phyloP scores from a whole-genome alignment of 75 land plant genomes.

The Cryptomeria japonica region DNA sequence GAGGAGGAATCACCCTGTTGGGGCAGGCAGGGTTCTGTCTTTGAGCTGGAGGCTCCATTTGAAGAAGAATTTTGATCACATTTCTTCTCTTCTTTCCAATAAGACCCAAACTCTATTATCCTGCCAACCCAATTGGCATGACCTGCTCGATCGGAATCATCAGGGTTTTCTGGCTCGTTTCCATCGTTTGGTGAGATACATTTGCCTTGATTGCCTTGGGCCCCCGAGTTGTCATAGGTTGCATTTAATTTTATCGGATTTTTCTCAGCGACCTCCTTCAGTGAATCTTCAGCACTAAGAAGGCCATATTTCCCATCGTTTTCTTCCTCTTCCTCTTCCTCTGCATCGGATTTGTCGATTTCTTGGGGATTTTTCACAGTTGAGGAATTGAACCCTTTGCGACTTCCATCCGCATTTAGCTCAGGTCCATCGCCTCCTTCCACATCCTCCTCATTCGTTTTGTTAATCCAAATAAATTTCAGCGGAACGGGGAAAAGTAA shows the following conservation, averaged over 20 bases:
- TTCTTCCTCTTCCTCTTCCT: neutral
- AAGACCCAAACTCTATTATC: neutral
- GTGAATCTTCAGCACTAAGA: neutral
- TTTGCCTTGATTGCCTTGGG: no score
- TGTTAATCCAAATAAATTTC: neutral
- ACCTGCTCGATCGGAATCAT: neutral
- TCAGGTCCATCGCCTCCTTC: neutral
- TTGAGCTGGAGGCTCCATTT: neutral
- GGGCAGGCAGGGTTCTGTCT: neutral
- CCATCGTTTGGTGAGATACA: neutral
- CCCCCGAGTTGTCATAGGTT: neutral
- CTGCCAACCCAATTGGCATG: neutral
- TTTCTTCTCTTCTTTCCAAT: neutral
- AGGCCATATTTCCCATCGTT: neutral
- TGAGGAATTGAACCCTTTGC: no score
- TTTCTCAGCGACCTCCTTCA: neutral
- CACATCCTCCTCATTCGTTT: neutral
- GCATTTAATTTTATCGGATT: neutral
- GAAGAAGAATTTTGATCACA: neutral
- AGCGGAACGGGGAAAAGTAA: neutral
- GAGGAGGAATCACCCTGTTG: neutral
- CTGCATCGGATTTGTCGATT: neutral
- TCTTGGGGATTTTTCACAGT: no score
- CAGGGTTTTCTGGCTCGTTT: neutral
- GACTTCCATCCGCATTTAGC: neutral